Evolutionary conservation across 1,284 basidiomycete species (phyloP).

Genomic region (Marasmius fiardii): DNA sequence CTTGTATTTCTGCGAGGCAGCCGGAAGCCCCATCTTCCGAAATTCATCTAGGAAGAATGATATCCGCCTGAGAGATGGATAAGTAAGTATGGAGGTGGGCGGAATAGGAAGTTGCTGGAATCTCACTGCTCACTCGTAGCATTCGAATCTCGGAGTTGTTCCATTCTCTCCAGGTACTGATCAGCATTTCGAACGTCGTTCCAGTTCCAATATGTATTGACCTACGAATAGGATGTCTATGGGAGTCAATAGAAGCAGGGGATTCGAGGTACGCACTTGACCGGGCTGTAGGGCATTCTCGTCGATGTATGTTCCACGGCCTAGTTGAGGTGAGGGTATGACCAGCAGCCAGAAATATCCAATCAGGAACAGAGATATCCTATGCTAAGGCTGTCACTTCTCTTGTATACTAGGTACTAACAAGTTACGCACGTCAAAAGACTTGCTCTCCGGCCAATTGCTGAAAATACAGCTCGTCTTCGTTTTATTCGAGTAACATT

Average conservation of each 20-base stretch:
- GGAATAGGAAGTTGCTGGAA: background rate
- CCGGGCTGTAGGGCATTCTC: slow-evolving; percentile 92
- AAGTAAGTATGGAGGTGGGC: background rate
- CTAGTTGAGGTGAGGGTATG: slow-evolving; percentile 65
- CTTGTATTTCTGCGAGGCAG: slow-evolving; percentile 66
- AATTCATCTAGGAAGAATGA: slow-evolving; percentile 44
- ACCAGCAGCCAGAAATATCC: slow-evolving; percentile 76
- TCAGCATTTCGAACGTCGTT: slow-evolving; percentile 84
- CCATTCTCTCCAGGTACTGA: slow-evolving; percentile 66
- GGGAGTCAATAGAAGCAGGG: background rate
- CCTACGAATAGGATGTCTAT: slow-evolving; percentile 42
- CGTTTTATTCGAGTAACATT: slow-evolving; percentile 37
- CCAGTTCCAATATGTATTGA: slow-evolving; percentile 88
- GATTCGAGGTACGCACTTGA: slow-evolving; percentile 53
- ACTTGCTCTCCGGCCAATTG: slow-evolving; percentile 26
- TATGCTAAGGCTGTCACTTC: slow-evolving; percentile 22
- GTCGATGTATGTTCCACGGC: slow-evolving; percentile 77
- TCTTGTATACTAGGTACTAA: background rate
- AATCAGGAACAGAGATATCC: slow-evolving; percentile 51
- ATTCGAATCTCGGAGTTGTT: slow-evolving; percentile 60
- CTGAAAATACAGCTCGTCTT: slow-evolving; percentile 30
- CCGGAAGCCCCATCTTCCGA: slow-evolving; percentile 62
- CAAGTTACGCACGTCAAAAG: slow-evolving; percentile 28
- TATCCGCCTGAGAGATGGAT: background rate
- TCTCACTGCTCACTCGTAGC: slow-evolving; percentile 70